Conservation (phyloP, 192 early-diverging fungal species). For the Spizellomyces punctatus region DNA sequence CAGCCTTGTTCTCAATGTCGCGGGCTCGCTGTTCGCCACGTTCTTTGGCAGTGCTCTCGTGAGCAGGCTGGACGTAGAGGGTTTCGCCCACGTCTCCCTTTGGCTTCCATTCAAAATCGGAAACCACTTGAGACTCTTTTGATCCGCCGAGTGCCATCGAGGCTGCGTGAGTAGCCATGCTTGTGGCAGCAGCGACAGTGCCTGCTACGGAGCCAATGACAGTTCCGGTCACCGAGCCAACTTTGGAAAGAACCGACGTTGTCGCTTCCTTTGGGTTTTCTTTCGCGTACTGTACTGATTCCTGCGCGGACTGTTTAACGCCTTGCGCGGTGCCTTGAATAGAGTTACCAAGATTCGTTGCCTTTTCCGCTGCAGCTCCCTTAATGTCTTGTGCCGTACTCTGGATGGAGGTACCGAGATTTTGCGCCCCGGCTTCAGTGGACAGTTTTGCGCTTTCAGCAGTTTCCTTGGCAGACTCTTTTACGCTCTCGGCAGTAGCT, state of each 20-base stretch:
- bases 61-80: neutral
- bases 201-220: slow-evolving; percentile 22
- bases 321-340: neutral
- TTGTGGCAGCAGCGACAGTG: slow-evolving; percentile 7
- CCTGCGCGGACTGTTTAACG: neutral
- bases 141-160: neutral
- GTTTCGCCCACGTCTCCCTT: neutral
- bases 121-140: neutral
- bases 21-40: slow-evolving; percentile 12
- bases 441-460: neutral
- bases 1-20: neutral
- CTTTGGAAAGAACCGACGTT: slow-evolving; percentile 27
- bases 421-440: neutral
- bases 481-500: neutral
- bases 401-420: neutral
- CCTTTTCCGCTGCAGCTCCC: neutral
- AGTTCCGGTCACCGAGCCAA: slow-evolving; percentile 11
- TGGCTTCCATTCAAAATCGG: neutral
- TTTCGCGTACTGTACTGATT: neutral
- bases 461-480: neutral
- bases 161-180: slow-evolving; percentile 16
- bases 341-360: neutral
- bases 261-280: slow-evolving; percentile 9
- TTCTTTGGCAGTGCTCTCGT: slow-evolving; percentile 5
- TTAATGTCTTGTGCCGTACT: neutral